Base-by-base conservation (phyloP, 73 alveolate species). In the Paraurostyla sp. region DNA sequence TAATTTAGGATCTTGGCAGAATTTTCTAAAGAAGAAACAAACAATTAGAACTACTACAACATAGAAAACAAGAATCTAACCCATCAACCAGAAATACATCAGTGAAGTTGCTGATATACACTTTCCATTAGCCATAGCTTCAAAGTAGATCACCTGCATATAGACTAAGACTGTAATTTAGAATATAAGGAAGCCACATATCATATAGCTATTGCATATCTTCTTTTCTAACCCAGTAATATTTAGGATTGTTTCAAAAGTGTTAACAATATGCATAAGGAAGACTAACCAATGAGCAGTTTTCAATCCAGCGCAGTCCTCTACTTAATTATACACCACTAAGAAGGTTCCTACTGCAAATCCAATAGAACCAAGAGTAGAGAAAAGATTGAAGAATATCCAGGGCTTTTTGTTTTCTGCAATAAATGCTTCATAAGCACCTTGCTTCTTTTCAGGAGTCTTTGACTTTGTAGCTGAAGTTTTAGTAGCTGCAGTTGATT, bases 1-100 rank as follows among this genome's bases (percentile, higher is more conserved):
- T 1, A 78, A 60, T 20, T 16, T n/a, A 6, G 89, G 89, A 54
- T 78, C 78, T 54, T 54, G 80, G 40, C 89, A 78, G 80, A 78
- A 78, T 32, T 54, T 54, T 40, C 89, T 50, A 45, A 78, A 78
- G 78, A 78, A 78, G 89, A 43, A 78, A 49, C 89, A 78, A 13
- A 78, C 29, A 6, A 43, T 54, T 11, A 78, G 20, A 2, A 54
- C 89, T 0, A 50, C 80, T 0, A 40, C 89, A 3, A 54, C 32
- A 33, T 78, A 78, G 62, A 78, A 54, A 0, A 52, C 60, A 23
- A 78, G 50, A 38, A 78, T 78, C n/a, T 78, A 35, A n/a, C 76
- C 76, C 89, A 78, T 78, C 60, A 78, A 18, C 89, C 89, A 78
- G 78, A 52, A 78, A 36, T 78, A 78, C 89, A 78, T 50, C 42